These are phyloP conservation scores for Pyrenophora seminiperda DNA, from an alignment of 2,329 filamentous ascomycete genomes.

Conservation along the genomic window DNA sequence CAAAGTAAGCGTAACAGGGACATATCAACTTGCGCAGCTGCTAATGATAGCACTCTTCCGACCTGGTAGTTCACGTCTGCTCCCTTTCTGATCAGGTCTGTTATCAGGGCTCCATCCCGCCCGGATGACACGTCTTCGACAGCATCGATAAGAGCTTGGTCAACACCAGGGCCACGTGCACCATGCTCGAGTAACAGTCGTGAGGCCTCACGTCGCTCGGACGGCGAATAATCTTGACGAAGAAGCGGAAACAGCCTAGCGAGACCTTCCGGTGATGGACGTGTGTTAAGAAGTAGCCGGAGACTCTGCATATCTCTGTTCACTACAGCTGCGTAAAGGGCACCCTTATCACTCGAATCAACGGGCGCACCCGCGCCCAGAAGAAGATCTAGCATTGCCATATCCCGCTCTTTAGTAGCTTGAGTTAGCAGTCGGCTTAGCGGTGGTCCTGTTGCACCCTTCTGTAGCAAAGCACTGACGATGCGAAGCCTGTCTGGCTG, in stretches of 20 bases:
- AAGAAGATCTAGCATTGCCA: constrained; percentile 34
- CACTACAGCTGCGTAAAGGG: constrained; percentile 31
- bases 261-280: constrained; percentile 29
- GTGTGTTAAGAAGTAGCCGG: constrained; percentile 26
- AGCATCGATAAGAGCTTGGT: constrained; percentile 37
- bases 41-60: constrained; percentile 33
- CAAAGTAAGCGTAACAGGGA: constrained; percentile 36
- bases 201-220: constrained; percentile 30
- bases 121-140: constrained; percentile 32
- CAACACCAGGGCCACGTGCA: constrained; percentile 35
- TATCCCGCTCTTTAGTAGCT: constrained; percentile 39
- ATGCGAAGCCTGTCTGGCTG: constrained; percentile 34
- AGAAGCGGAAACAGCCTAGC: constrained; percentile 31
- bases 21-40: constrained; percentile 37
- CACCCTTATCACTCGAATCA: constrained; percentile 22
- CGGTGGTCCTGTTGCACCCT: constrained; percentile 36
- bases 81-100: constrained; percentile 30
- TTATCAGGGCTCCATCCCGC: constrained; percentile 34
- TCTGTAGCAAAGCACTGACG: constrained; percentile 31
- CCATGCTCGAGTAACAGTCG: constrained; percentile 34
- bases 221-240: constrained; percentile 23
- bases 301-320: constrained; percentile 32
- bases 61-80: constrained; percentile 34
- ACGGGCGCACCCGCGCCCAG: constrained; percentile 35
- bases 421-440: constrained; percentile 35